phyloP scores from a whole-genome alignment of 257 asterid genomes.

The Euphrasia confusa region DNA sequence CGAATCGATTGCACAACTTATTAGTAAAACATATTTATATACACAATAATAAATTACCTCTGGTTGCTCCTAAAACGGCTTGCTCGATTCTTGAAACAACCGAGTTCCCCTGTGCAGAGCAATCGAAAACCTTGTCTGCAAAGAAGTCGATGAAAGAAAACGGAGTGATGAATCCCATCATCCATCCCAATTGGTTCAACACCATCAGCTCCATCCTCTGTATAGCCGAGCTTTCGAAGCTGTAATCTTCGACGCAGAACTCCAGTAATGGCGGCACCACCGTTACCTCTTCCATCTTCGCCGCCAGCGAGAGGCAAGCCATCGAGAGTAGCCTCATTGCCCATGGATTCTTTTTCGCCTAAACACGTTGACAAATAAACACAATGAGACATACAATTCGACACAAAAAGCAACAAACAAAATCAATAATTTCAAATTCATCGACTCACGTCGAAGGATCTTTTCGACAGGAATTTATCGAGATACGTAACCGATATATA shows the following conservation, averaged over 20 bases:
- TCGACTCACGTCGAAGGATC: constrained; percentile 40
- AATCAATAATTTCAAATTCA: neutral
- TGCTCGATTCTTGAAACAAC: constrained; percentile 28
- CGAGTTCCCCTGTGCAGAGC: constrained; percentile 5
- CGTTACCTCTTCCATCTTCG: constrained; percentile 50
- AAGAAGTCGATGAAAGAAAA: constrained; percentile 44
- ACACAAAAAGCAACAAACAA: neutral
- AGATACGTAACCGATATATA: constrained; percentile 49
- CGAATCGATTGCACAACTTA: neutral
- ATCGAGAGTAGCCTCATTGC: constrained; percentile 40
- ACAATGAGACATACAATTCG: neutral
- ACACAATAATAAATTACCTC: constrained; percentile 29
- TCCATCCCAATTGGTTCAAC: constrained; percentile 52
- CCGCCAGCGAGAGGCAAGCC: constrained; percentile 61
- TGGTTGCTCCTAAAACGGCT: constrained; percentile 28
- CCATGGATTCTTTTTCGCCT: constrained; percentile 36
- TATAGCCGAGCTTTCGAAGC: constrained; percentile 38
- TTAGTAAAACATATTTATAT: too few relatives aligned
- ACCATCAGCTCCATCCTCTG: constrained; percentile 58
- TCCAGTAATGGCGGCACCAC: constrained; percentile 36
- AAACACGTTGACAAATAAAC: neutral
- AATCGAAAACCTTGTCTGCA: constrained; percentile 26
- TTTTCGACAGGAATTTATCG: constrained; percentile 47
- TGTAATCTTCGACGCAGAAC: constrained; percentile 30
- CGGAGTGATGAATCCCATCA: constrained; percentile 47